These are phyloP conservation scores for Kurtzmaniella quercitrusa DNA, from an alignment of 1,139 yeast species.

Conservation along the genomic window DNA sequence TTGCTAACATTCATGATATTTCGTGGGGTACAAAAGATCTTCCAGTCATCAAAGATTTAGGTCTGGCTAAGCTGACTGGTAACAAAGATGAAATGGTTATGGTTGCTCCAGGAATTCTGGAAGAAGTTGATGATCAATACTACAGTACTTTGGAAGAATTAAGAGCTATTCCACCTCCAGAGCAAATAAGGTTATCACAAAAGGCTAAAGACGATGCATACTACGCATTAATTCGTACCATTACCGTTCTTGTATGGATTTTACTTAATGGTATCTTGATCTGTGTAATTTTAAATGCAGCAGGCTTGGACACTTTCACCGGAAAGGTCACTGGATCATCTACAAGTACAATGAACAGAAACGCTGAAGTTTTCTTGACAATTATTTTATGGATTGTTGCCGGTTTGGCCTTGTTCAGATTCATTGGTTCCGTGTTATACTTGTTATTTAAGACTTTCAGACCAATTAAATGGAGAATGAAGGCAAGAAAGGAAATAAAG, in stretches of 20 bases:
- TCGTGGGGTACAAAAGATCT: conserved; percentile 89
- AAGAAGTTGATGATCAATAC: conserved; percentile 61
- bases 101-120: conserved; percentile 60
- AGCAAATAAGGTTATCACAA: conserved; percentile 16
- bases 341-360: conserved; percentile 17
- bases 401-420: conserved; percentile 42
- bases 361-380: conserved; percentile 39
- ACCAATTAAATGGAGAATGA: conserved; percentile 40
- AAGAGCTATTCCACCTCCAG: conserved; percentile 25
- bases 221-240: conserved; percentile 43
- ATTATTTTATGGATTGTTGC: conserved; percentile 50
- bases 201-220: conserved; percentile 36
- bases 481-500: conserved; percentile 18
- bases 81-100: conserved; percentile 63
- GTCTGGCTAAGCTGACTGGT: conserved; percentile 57
- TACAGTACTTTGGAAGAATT: conserved; percentile 46
- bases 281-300: conserved; percentile 40
- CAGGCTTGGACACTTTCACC: conserved; percentile 33
- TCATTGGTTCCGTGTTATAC: conserved; percentile 37
- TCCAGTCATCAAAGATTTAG: conserved; percentile 60
- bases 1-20: conserved; percentile 81
- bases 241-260: conserved; percentile 47
- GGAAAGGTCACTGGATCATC: conserved; percentile 12
- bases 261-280: conserved; percentile 41
- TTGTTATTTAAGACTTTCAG: conserved; percentile 33